Conservation (phyloP, 176 grass and related monocot species). For the Calamus simplicifolius region DNA sequence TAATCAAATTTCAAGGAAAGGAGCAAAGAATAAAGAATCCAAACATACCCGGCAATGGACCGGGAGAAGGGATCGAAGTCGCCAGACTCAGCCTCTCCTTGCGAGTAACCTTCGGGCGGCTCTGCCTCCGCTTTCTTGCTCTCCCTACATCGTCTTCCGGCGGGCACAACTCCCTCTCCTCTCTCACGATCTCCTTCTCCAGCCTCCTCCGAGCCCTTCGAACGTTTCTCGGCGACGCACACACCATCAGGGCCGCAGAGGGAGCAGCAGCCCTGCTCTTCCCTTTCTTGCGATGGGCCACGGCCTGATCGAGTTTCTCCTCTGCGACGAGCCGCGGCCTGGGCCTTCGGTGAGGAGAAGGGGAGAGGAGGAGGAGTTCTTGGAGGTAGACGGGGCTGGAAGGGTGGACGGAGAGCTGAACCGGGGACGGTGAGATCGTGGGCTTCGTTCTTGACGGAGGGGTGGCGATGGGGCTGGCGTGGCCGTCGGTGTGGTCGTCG, state of each 20-base stretch:
- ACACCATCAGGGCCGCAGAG: conserved; percentile 11
- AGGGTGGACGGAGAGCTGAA: conserved; percentile 28
- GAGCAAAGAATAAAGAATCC: no score
- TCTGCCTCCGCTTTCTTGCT: conserved; percentile 43
- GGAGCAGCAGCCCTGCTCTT: conserved; percentile 20
- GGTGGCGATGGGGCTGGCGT: conserved; percentile 22
- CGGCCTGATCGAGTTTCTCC: conserved; percentile 4
- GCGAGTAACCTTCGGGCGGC: neutral
- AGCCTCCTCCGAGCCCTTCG: conserved; percentile 56
- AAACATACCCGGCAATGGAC: conserved; percentile 13
- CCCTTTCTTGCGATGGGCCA: conserved; percentile 18
- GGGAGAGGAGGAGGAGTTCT: conserved; percentile 55
- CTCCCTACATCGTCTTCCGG: conserved; percentile 39
- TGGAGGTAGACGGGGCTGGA: conserved; percentile 33
- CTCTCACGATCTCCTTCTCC: conserved; percentile 45
- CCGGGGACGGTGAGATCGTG: conserved; percentile 33
- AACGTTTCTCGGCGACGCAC: conserved; percentile 53
- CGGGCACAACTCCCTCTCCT: conserved; percentile 42
- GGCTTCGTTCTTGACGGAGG: conserved; percentile 21
- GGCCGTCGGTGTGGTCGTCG: neutral
- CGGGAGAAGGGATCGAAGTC: conserved; percentile 10
- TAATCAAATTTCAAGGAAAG: no score
- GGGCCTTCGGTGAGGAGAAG: conserved; percentile 29
- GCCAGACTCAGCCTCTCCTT: conserved; percentile 25
- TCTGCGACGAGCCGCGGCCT: conserved; percentile 13